phyloP scores from a whole-genome alignment of 176 grass and related monocot species.

The Raddia guianensis region DNA sequence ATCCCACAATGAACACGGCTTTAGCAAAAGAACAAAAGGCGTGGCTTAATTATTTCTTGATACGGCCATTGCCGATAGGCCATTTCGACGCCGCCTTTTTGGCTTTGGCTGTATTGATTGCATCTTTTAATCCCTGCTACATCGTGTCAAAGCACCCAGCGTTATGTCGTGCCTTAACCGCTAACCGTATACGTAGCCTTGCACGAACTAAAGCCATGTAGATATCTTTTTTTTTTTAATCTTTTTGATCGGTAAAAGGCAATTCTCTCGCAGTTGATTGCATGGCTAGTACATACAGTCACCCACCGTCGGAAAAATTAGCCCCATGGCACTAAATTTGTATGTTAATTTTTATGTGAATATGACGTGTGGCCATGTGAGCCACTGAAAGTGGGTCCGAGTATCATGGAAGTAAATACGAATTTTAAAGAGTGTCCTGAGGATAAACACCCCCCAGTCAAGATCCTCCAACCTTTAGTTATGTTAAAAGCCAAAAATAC shows the following conservation, averaged over 20 bases:
- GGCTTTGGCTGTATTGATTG: conserved; percentile 28
- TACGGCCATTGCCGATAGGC: background rate
- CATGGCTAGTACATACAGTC: background rate
- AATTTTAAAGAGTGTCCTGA: too few relatives aligned
- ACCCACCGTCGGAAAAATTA: too few relatives aligned
- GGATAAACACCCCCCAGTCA: background rate
- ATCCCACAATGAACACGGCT: background rate
- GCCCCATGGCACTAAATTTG: too few relatives aligned
- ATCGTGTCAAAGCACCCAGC: conserved; percentile 38
- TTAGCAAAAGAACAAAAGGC: background rate
- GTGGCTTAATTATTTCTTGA: background rate
- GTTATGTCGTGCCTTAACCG: background rate
- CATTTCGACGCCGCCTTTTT: background rate
- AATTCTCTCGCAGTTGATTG: background rate
- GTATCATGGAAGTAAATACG: too few relatives aligned
- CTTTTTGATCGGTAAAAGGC: background rate
- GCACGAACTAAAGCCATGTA: background rate
- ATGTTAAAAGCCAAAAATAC: too few relatives aligned
- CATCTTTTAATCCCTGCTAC: conserved; percentile 11
- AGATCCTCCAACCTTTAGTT: conserved; percentile 12
- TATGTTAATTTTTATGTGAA: too few relatives aligned
- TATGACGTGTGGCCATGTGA: too few relatives aligned
- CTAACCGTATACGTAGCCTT: conserved; percentile 2
- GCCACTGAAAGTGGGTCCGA: too few relatives aligned
- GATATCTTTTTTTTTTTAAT: background rate